Evolutionary conservation across 116 monocot genomes (phyloP).

Genomic region (Phalaenopsis hybrid): DNA sequence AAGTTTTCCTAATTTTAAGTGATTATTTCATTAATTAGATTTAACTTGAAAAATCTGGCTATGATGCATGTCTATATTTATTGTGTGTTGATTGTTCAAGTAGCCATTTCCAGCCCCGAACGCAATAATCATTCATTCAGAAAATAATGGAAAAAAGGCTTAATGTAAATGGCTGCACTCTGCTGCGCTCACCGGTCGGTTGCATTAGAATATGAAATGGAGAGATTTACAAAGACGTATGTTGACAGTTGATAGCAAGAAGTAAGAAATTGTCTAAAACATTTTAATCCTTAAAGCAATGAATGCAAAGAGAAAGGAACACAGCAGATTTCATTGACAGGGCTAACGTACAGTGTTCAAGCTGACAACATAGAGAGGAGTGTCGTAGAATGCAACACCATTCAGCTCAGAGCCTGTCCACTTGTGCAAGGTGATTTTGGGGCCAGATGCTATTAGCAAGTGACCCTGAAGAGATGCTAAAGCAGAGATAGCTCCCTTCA

Average conservation of each 20-base stretch:
- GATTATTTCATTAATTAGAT: not conserved
- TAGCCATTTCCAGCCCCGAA: not conserved
- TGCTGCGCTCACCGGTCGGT: not conserved
- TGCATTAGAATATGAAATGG: not conserved
- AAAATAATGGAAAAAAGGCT: not conserved
- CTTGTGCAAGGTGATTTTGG: constrained; percentile 84
- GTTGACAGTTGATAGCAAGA: not conserved
- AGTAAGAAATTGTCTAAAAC: not conserved
- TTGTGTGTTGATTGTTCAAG: not conserved
- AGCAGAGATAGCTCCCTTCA: constrained; percentile 92
- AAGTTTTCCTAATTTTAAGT: not conserved
- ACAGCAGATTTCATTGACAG: constrained; percentile 5
- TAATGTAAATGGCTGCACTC: not conserved
- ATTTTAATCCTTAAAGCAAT: not conserved
- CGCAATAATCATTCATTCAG: not conserved
- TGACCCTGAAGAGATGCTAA: constrained; percentile 97
- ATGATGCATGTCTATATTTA: not conserved
- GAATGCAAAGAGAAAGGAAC: not conserved
- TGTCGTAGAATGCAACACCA: constrained; percentile 98
- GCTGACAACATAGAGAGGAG: constrained; percentile 96
- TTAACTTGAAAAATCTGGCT: not conserved
- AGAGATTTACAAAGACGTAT: not conserved
- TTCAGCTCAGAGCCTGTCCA: constrained; percentile 92
- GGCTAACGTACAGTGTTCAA: constrained; percentile 73
- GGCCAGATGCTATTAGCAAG: constrained; percentile 87